phyloP scores from a whole-genome alignment of 1,139 yeast species.

The Ogataea hybrid region DNA sequence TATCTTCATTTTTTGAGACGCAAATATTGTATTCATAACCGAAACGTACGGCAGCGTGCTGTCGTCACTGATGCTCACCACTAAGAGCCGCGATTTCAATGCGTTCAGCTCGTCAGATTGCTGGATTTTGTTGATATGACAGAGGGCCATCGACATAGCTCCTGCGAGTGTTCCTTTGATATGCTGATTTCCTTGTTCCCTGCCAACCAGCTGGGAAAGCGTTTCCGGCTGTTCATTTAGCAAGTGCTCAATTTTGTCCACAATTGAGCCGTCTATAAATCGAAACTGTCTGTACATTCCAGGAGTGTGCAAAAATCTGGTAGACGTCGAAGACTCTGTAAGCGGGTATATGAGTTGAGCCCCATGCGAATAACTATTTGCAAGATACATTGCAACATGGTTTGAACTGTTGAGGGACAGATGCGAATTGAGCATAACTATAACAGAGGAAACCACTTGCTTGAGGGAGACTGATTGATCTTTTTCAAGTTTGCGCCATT shows the following conservation, averaged over 20 bases:
- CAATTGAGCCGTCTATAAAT: slow-evolving; percentile 72
- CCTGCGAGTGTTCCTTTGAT: slow-evolving; percentile 63
- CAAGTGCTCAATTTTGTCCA: slow-evolving; percentile 56
- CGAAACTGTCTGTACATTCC: slow-evolving; percentile 86
- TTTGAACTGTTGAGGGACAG: slow-evolving; percentile 82
- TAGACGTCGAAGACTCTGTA: slow-evolving; percentile 11
- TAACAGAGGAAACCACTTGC: slow-evolving; percentile 56
- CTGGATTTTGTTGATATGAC: slow-evolving; percentile 73
- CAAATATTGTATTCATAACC: slow-evolving; percentile 93
- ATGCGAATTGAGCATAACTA: slow-evolving; percentile 82
- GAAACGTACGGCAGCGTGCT: slow-evolving; percentile 83
- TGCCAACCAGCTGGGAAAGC: slow-evolving; percentile 12
- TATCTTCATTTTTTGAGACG: slow-evolving; percentile 89
- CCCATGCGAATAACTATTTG: slow-evolving; percentile 57
- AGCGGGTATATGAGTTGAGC: slow-evolving; percentile 72
- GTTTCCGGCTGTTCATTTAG: slow-evolving; percentile 37
- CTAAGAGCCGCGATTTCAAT: slow-evolving; percentile 69
- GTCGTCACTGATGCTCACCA: slow-evolving; percentile 76
- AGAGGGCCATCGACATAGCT: slow-evolving; percentile 72
- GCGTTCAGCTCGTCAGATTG: slow-evolving; percentile 48
- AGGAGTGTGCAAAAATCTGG: slow-evolving; percentile 33
- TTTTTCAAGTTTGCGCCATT: slow-evolving; percentile 62
- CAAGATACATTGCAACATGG: slow-evolving; percentile 78
- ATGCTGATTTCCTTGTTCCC: slow-evolving; percentile 22
- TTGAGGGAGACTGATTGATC: slow-evolving; percentile 41